A percentile compares a stretch with the other conserved stretches of the same genome.
Conservation (phyloP, 441 rosid species). For the Erysimum pusillum region DNA sequence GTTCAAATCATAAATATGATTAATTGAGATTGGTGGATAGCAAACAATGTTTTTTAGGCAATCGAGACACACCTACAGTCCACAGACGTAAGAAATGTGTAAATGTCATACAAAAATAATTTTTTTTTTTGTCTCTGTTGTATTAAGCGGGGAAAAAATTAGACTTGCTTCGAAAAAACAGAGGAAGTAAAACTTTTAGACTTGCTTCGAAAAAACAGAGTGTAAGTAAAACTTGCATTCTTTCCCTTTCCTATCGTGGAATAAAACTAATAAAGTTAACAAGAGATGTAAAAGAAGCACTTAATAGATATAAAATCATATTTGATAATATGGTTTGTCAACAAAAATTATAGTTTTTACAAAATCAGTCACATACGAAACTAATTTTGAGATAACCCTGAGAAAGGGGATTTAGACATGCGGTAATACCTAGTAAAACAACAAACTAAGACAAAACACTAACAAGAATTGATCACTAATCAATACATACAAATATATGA, state of each 20-base stretch:
- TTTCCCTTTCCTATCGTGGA: too few relatives aligned
- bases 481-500: conserved; percentile 44
- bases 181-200: too few relatives aligned
- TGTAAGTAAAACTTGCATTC: too few relatives aligned
- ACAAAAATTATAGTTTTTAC: conserved; percentile 35
- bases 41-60: background rate
- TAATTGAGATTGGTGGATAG: background rate
- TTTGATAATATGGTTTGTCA: background rate
- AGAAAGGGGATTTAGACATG: conserved; percentile 14
- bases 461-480: conserved; percentile 26
- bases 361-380: conserved; percentile 30
- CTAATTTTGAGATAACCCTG: conserved; percentile 20
- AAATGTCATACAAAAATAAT: too few relatives aligned
- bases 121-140: too few relatives aligned
- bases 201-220: too few relatives aligned
- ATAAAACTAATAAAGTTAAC: too few relatives aligned
- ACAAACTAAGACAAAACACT: conserved; percentile 11
- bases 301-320: background rate
- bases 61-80: background rate
- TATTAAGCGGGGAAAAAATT: too few relatives aligned
- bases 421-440: conserved; percentile 17
- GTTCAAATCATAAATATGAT: background rate
- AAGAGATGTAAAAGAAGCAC: background rate
- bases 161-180: too few relatives aligned
- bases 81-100: too few relatives aligned